phyloP scores from a whole-genome alignment of 345 rosid species.

The Camelina laxa region DNA sequence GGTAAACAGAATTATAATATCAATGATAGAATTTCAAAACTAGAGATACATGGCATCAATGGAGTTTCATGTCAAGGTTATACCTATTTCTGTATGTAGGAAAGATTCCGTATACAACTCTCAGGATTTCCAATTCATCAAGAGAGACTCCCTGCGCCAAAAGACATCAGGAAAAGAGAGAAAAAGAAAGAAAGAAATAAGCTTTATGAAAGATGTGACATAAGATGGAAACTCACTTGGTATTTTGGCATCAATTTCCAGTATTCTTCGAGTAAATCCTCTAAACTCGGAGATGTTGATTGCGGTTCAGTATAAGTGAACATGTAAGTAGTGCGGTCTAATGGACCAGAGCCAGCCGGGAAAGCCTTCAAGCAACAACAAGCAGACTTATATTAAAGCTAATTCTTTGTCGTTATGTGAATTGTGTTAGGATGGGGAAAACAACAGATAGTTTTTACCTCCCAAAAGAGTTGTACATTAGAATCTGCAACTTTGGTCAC shows the following conservation, averaged over 20 bases:
- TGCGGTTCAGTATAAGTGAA: conserved; percentile 89
- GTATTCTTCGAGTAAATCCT: conserved; percentile 82
- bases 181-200: neutral
- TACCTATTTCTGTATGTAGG: conserved; percentile 90
- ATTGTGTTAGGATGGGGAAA: conserved; percentile 1
- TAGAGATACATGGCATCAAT: neutral
- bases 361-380: conserved; percentile 66
- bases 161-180: conserved; percentile 15
- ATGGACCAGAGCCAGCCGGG: conserved; percentile 92
- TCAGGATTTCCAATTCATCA: conserved; percentile 67
- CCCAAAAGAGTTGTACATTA: conserved; percentile 89
- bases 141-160: conserved; percentile 69
- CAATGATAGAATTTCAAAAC: conserved; percentile 23
- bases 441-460: conserved; percentile 53
- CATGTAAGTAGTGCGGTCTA: conserved; percentile 96
- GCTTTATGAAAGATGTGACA: neutral
- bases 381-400: neutral
- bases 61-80: conserved; percentile 14
- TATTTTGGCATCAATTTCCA: conserved; percentile 92
- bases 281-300: conserved; percentile 73
- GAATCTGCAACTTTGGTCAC: conserved; percentile 67
- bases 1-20: conserved; percentile 25
- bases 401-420: neutral
- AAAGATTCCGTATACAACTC: conserved; percentile 93
- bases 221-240: conserved; percentile 60